A percentile compares a stretch with the other conserved stretches of the same genome.
These are phyloP conservation scores for Candida anutae DNA, from an alignment of 1,139 yeast species.

Conservation along the genomic window DNA sequence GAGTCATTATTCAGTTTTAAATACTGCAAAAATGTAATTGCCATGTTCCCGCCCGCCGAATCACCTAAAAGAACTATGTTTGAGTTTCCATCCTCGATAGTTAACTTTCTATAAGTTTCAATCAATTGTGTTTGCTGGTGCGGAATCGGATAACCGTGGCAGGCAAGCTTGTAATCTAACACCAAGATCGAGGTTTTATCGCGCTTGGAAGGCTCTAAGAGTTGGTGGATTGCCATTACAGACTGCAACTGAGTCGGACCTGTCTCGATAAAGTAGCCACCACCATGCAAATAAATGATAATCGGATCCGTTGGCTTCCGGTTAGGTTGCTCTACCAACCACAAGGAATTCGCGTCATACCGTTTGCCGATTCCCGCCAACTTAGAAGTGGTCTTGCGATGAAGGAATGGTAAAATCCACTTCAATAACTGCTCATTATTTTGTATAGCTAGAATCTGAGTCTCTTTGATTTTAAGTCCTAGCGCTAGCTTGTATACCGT, in stretches of 20 bases:
- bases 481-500: not conserved
- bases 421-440: conserved; percentile 3
- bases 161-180: conserved; percentile 33
- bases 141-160: conserved; percentile 25
- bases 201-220: conserved; percentile 20
- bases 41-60: conserved; percentile 37
- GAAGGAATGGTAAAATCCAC: conserved; percentile 4
- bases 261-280: conserved; percentile 34
- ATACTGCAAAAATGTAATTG: conserved; percentile 21
- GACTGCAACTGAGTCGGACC: conserved; percentile 26
- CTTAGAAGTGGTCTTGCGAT: conserved; percentile 4
- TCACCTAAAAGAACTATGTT: conserved; percentile 33
- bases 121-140: conserved; percentile 28
- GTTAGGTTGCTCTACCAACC: conserved; percentile 27
- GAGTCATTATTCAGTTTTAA: conserved; percentile 9
- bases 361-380: conserved; percentile 26
- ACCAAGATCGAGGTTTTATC: conserved; percentile 22
- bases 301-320: conserved; percentile 27
- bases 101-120: conserved; percentile 21
- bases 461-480: not conserved
- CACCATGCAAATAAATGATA: conserved; percentile 35
- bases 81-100: conserved; percentile 16
- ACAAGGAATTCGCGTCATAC: conserved; percentile 26
- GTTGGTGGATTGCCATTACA: conserved; percentile 20
- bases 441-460: not conserved